A percentile compares a stretch with the other conserved stretches of the same genome.
Evolutionary conservation across 208 protist genomes (phyloP).

Genomic region (Wallacemonas rigidus): DNA sequence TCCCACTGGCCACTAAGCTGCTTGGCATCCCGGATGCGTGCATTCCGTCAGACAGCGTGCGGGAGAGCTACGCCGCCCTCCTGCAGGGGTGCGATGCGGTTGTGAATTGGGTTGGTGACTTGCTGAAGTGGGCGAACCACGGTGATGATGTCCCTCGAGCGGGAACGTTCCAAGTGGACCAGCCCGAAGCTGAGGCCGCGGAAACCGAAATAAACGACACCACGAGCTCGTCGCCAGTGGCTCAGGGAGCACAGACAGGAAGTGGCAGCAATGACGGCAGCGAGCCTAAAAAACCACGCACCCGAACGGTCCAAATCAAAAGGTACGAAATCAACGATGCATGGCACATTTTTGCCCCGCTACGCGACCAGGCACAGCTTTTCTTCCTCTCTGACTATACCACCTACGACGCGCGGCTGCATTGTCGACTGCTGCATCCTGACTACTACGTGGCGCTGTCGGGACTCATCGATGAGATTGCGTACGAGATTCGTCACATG

Average conservation of each 20-base stretch:
- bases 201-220: background rate
- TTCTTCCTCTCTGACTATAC: conserved; percentile 74
- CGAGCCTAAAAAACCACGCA: conserved; percentile 12
- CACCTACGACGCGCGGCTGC: conserved; percentile 57
- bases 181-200: background rate
- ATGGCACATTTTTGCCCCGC: conserved; percentile 52
- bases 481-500: conserved; percentile 55
- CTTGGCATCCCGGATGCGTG: conserved; percentile 26
- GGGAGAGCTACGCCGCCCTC: conserved; percentile 57
- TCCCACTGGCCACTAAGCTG: conserved; percentile 15
- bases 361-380: conserved; percentile 50
- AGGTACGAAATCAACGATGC: conserved; percentile 78
- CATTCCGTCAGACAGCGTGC: conserved; percentile 34
- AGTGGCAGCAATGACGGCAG: background rate
- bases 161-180: conserved; percentile 50
- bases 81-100: conserved; percentile 54
- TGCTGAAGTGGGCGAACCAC: conserved; percentile 44
- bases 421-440: conserved; percentile 52
- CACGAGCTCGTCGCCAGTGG: conserved; percentile 2
- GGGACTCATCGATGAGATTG: conserved; percentile 54
- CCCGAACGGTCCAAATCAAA: conserved; percentile 55
- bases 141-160: conserved; percentile 57
- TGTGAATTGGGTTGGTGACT: conserved; percentile 47
- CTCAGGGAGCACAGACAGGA: background rate
- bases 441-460: conserved; percentile 60